Evolutionary conservation across 2,329 filamentous ascomycete genomes (phyloP).

Genomic region (Bipolaris bicolor): DNA sequence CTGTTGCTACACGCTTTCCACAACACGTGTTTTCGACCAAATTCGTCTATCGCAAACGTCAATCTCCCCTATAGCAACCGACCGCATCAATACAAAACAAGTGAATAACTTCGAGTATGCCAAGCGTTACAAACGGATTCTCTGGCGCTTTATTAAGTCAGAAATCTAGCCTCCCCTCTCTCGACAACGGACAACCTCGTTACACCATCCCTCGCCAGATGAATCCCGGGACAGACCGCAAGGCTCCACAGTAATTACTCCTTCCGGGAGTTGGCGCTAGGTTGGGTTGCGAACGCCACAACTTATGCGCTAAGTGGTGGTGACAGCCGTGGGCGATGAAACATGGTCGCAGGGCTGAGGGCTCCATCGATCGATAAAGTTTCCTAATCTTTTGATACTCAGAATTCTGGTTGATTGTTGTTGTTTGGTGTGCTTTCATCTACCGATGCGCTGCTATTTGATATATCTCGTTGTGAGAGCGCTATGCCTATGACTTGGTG

Average conservation of each 20-base stretch:
- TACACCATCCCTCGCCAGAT: constrained; percentile 3
- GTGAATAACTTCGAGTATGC: too few species aligned
- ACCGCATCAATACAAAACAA: too few species aligned
- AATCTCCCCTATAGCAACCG: too few species aligned
- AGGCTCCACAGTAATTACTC: neutral
- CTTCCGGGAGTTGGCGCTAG: constrained; percentile 5
- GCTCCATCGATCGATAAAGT: constrained; percentile 4
- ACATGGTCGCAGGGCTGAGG: neutral
- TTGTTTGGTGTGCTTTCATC: neutral
- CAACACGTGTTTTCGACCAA: too few species aligned
- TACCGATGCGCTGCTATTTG: neutral
- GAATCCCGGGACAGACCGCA: neutral
- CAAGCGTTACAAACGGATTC: too few species aligned
- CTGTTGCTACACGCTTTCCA: too few species aligned
- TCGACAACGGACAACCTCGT: neutral
- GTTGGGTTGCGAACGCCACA: constrained; percentile 14
- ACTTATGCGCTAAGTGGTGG: constrained; percentile 2
- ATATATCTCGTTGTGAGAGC: too few species aligned
- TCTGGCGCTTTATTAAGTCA: neutral
- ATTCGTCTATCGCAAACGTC: too few species aligned
- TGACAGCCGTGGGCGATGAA: neutral
- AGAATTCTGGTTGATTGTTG: neutral
- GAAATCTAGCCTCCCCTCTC: too few species aligned
- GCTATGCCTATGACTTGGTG: too few species aligned
- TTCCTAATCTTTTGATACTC: neutral